A percentile compares a stretch with the other conserved stretches of the same genome.
phyloP scores from a whole-genome alignment of 305 asterid genomes.

The Solanum aculeatissimum region DNA sequence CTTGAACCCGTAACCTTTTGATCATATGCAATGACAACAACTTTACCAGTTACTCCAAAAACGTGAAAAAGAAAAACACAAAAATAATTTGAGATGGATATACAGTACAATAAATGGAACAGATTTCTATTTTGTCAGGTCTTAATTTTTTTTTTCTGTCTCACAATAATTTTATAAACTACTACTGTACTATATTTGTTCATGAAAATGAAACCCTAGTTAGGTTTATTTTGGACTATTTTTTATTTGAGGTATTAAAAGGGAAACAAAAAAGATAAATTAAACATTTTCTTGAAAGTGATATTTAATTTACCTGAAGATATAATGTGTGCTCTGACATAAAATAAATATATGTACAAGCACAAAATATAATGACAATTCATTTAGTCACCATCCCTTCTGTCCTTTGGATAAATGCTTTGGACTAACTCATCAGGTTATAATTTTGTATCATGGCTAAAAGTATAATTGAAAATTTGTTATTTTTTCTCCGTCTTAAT shows the following conservation, averaged over 20 bases:
- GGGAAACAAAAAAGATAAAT: slow-evolving; percentile 7
- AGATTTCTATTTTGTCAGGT: not conserved
- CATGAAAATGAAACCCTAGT: not conserved
- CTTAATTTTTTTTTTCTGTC: not conserved
- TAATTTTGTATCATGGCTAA: not conserved
- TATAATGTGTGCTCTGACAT: not conserved
- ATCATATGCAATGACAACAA: no score
- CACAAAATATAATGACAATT: not conserved
- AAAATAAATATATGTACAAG: not conserved
- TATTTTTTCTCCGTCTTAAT: no score
- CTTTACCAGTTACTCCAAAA: no score
- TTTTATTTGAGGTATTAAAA: not conserved
- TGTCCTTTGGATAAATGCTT: not conserved
- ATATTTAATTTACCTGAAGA: not conserved
- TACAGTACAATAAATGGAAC: not conserved
- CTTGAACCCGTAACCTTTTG: no score
- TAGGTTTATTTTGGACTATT: not conserved
- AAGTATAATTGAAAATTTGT: not conserved
- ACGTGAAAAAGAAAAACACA: not conserved
- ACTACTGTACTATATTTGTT: not conserved
- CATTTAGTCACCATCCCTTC: not conserved
- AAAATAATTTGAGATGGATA: not conserved
- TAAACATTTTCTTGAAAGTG: not conserved
- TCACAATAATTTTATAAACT: not conserved
- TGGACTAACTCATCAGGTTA: not conserved